Conservation (phyloP, 2,329 filamentous ascomycete genomes). For the Botrytis squamosa region DNA sequence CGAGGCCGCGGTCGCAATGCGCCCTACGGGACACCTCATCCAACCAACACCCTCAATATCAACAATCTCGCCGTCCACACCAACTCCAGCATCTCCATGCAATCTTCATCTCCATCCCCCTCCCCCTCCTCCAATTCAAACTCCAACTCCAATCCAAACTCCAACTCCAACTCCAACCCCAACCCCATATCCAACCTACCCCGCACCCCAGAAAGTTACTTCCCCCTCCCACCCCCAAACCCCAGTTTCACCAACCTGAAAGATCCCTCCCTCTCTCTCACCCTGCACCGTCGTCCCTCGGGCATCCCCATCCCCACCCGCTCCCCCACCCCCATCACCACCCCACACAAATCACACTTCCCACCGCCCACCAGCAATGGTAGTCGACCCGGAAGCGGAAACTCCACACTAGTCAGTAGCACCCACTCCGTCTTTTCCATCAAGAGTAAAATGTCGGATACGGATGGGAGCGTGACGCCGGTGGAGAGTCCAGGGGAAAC, state of each 20-base stretch:
- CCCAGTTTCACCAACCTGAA: constrained; percentile 19
- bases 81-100: background rate
- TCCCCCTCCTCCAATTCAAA: background rate
- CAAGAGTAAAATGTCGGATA: constrained; percentile 24
- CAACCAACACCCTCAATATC: constrained; percentile 14
- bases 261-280: background rate
- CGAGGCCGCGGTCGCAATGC: constrained; percentile 26
- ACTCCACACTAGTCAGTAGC: constrained; percentile 28
- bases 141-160: background rate
- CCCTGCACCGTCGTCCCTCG: constrained; percentile 5
- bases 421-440: constrained; percentile 28
- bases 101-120: background rate
- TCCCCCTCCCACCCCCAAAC: constrained; percentile 12
- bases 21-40: constrained; percentile 10
- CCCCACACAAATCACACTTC: constrained; percentile 11
- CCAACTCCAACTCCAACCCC: background rate
- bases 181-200: background rate
- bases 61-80: constrained; percentile 2
- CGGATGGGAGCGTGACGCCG: constrained; percentile 27
- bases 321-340: constrained; percentile 26
- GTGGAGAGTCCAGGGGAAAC: constrained; percentile 23
- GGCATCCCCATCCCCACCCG: constrained; percentile 20
- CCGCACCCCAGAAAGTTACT: background rate
- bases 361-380: background rate
- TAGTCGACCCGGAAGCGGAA: constrained; percentile 25